These are phyloP conservation scores for Talaromyces piceae DNA, from an alignment of 2,329 filamentous ascomycete species.

Conservation along the genomic window DNA sequence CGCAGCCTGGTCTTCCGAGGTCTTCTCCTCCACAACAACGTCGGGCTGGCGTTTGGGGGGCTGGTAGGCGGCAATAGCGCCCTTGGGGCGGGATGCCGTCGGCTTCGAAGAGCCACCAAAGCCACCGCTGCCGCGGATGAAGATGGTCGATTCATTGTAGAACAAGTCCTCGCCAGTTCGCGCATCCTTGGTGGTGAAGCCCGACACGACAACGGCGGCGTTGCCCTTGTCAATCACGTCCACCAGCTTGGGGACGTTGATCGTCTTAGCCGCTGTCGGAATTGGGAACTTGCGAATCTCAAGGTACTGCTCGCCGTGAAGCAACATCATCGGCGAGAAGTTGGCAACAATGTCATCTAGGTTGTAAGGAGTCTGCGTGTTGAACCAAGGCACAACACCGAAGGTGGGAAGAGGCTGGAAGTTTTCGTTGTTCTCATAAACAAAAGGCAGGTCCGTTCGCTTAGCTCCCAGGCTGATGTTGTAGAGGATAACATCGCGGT, in stretches of 20 bases:
- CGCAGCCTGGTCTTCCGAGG: conserved; percentile 83
- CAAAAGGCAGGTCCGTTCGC: conserved; percentile 74
- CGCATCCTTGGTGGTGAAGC: conserved; percentile 75
- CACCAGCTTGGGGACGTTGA: conserved; percentile 71
- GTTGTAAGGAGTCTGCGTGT: conserved; percentile 70
- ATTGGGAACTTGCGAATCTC: conserved; percentile 89
- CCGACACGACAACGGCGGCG: conserved; percentile 73
- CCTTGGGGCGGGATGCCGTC: conserved; percentile 62
- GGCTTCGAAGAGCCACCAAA: conserved; percentile 76
- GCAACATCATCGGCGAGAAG: conserved; percentile 97
- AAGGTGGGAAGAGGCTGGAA: conserved; percentile 96
- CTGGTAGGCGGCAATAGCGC: conserved; percentile 70
- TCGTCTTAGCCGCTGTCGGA: conserved; percentile 70
- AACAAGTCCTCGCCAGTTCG: conserved; percentile 83
- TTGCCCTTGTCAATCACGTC: conserved; percentile 96
- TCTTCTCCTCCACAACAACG: conserved; percentile 74
- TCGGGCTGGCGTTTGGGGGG: conserved; percentile 72
- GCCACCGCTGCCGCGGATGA: conserved; percentile 83
- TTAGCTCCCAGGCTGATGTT: conserved; percentile 92
- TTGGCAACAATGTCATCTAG: conserved; percentile 82
- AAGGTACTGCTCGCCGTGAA: conserved; percentile 97
- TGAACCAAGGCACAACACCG: conserved; percentile 91
- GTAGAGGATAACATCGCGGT: conserved; percentile 88
- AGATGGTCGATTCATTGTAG: conserved; percentile 93
- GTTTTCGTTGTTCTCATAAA: conserved; percentile 83